A percentile compares a stretch with the other conserved stretches of the same genome.
Evolutionary conservation across 768 basidiomycete species (phyloP).

Genomic region (Leccinellum rugosiceps): DNA sequence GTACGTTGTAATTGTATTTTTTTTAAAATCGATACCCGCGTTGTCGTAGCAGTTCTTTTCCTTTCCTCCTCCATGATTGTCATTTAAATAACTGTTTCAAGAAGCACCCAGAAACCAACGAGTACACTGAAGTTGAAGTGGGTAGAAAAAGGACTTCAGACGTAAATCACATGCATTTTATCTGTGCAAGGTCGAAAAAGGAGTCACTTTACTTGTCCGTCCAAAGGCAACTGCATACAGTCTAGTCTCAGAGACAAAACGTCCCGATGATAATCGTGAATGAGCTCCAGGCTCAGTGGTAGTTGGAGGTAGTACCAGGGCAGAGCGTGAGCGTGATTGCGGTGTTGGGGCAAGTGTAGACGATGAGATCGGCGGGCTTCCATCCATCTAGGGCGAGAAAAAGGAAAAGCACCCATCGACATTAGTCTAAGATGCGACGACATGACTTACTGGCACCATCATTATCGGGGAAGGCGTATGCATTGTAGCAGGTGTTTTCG

Average conservation of each 20-base stretch:
- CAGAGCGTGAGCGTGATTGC: constrained; percentile 30
- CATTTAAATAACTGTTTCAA: background rate
- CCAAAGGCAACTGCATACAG: background rate
- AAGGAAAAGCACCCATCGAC: background rate
- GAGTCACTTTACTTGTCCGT: background rate
- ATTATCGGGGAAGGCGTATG: constrained; percentile 33
- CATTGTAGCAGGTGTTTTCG: constrained; percentile 26
- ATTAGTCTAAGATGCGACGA: background rate
- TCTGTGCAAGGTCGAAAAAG: background rate
- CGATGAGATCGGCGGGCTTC: constrained; percentile 26
- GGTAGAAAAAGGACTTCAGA: background rate
- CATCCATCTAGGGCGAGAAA: constrained; percentile 16
- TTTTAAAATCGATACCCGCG: background rate
- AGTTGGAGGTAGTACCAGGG: constrained; percentile 6
- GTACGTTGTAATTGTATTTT: background rate
- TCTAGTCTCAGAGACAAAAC: background rate
- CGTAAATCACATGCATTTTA: background rate
- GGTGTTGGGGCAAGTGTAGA: constrained; percentile 26
- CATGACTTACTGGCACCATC: constrained; percentile 24
- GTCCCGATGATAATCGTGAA: background rate
- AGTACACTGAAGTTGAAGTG: background rate
- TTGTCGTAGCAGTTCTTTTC: background rate
- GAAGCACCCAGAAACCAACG: background rate
- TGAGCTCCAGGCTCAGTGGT: background rate
- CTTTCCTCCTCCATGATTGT: background rate